Conservation (phyloP, 345 rosid genomes). For the Moricandia moricandioides region DNA sequence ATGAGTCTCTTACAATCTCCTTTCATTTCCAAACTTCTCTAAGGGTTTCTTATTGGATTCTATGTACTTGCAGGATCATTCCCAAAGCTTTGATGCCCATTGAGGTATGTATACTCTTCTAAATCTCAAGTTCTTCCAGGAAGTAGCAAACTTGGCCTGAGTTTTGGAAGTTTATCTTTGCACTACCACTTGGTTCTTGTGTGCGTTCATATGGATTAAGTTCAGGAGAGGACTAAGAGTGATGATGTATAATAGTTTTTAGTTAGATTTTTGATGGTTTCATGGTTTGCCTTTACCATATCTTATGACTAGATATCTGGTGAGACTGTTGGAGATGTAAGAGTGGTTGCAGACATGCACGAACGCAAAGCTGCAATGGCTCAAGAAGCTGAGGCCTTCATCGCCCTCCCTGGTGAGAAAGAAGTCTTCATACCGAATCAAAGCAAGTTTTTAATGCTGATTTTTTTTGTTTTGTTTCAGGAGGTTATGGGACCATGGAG, state of each 20-base stretch:
- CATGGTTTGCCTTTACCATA: not conserved
- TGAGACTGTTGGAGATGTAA: conserved; percentile 78
- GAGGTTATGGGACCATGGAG: conserved; percentile 99
- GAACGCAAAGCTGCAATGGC: conserved; percentile 98
- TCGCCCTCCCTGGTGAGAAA: conserved; percentile 95
- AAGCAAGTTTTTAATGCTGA: not conserved
- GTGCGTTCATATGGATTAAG: not conserved
- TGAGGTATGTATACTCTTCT: not conserved
- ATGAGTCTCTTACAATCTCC: not conserved
- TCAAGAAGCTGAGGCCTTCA: conserved; percentile 87
- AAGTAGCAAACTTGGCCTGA: not conserved
- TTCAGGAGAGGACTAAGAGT: not conserved
- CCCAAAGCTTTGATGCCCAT: not conserved
- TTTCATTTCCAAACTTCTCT: conserved; percentile 8
- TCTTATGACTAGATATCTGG: conserved; percentile 70
- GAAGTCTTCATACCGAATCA: not conserved
- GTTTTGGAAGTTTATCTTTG: not conserved
- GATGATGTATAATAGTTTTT: not conserved
- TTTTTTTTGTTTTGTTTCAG: conserved; percentile 39
- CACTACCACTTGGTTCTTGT: too few relatives aligned
- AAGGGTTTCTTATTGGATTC: conserved; percentile 2
- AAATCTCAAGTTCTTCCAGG: not conserved
- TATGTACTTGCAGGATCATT: not conserved
- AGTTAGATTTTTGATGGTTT: not conserved
- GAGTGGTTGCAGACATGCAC: conserved; percentile 85